A percentile compares a stretch with the other conserved stretches of the same genome.
phyloP scores from a whole-genome alignment of 306 rosid species.

The Luffa acutangula region DNA sequence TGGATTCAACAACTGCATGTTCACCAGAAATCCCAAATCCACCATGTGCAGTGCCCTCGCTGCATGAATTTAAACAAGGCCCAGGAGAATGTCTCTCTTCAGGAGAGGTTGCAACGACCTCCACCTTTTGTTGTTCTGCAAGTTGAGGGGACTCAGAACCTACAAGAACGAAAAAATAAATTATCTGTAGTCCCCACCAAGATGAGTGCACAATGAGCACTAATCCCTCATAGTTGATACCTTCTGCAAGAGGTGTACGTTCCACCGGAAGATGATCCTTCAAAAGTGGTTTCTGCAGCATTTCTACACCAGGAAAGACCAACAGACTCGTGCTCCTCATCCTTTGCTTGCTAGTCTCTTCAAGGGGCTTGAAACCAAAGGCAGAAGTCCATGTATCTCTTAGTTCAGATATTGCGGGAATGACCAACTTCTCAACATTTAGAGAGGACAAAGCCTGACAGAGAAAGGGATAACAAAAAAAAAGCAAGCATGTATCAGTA shows the following conservation, averaged over 20 bases:
- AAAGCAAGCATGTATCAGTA: neutral
- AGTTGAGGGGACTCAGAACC: constrained; percentile 23
- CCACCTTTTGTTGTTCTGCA: neutral
- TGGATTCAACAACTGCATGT: constrained; percentile 18
- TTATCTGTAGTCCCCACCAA: neutral
- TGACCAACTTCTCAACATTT: constrained; percentile 69
- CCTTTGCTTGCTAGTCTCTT: constrained; percentile 32
- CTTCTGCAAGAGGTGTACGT: constrained; percentile 24
- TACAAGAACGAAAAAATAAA: constrained; percentile 21
- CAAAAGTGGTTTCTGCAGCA: constrained; percentile 60
- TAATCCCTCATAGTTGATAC: constrained; percentile 19
- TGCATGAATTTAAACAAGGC: constrained; percentile 17
- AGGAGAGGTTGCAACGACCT: constrained; percentile 12
- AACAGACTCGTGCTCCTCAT: constrained; percentile 56
- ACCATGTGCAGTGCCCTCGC: constrained; percentile 14
- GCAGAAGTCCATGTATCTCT: constrained; percentile 74
- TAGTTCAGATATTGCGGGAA: constrained; percentile 80
- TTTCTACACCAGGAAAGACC: constrained; percentile 78
- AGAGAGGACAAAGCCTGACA: constrained; percentile 67
- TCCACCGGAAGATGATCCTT: constrained; percentile 21
- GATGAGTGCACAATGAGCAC: neutral
- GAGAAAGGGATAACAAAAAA: neutral
- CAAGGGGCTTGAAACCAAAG: constrained; percentile 75
- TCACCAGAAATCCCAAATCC: constrained; percentile 22
- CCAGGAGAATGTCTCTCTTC: constrained; percentile 19